phyloP scores from a whole-genome alignment of 2,329 filamentous ascomycete species.

The Exophiala bonariae region DNA sequence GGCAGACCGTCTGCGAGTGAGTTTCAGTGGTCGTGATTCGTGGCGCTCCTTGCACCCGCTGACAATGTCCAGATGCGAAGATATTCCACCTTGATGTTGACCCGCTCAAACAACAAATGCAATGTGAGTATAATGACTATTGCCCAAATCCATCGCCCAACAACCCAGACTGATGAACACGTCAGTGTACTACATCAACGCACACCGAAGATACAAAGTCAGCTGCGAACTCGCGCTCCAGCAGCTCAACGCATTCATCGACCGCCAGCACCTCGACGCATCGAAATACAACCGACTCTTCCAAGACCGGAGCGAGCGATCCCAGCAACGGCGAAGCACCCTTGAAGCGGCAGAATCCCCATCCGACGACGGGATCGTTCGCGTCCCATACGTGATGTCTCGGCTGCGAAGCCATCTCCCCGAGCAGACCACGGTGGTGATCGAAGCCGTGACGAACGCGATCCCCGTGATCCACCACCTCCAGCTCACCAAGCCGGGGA shows the following conservation, averaged over 20 bases:
- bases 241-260: conserved; percentile 65
- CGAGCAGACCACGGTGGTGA: conserved; percentile 66
- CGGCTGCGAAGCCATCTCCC: conserved; percentile 47
- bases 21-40: too few relatives aligned
- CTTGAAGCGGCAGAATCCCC: conserved; percentile 58
- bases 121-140: not conserved
- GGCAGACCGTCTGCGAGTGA: conserved; percentile 44
- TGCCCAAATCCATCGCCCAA: too few relatives aligned
- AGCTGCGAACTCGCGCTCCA: conserved; percentile 64
- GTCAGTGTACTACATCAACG: conserved; percentile 69
- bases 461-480: conserved; percentile 68
- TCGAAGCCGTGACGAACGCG: conserved; percentile 75
- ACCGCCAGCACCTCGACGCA: conserved; percentile 26
- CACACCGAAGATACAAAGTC: conserved; percentile 64
- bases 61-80: conserved; percentile 47
- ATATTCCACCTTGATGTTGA: conserved; percentile 67
- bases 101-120: conserved; percentile 68
- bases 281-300: conserved; percentile 26
- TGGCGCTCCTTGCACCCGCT: conserved; percentile 33
- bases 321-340: conserved; percentile 58
- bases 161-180: not conserved
- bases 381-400: too few relatives aligned
- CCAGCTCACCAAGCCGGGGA: conserved; percentile 64
- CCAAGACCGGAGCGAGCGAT: conserved; percentile 46
- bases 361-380: conserved; percentile 19